Evolutionary conservation across 2,329 filamentous ascomycete species (phyloP).

Genomic region (Neonectria punicea): DNA sequence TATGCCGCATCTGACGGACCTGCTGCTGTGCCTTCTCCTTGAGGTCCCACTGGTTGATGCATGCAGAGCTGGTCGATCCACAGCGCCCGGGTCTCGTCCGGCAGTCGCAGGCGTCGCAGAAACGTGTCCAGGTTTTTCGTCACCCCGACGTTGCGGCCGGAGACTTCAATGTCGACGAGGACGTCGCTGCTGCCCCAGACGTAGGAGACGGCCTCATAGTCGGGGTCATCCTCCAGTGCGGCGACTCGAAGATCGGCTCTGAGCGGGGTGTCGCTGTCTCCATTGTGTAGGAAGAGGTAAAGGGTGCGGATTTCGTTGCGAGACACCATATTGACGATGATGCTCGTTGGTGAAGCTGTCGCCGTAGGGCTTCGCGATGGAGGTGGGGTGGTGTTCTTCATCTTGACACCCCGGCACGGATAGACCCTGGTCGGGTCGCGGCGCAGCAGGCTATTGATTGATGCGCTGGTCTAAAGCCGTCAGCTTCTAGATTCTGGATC

Average conservation of each 20-base stretch:
- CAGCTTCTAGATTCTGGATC: not conserved
- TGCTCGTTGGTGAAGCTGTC: not conserved
- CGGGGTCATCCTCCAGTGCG: constrained; percentile 5
- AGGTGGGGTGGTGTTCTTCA: not conserved
- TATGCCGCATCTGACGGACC: constrained; percentile 24
- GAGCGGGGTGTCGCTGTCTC: constrained; percentile 5
- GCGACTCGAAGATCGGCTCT: constrained; percentile 4
- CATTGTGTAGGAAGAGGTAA: constrained; percentile 7
- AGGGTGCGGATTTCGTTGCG: constrained; percentile 17
- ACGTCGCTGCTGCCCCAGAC: constrained; percentile 19
- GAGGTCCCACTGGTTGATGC: constrained; percentile 28
- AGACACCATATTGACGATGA: constrained; percentile 1
- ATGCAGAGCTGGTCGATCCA: constrained; percentile 30
- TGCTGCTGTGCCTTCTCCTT: constrained; percentile 25
- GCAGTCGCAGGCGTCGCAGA: constrained; percentile 10
- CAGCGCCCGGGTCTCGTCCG: constrained; percentile 5
- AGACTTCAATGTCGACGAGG: constrained; percentile 13
- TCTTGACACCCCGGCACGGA: not conserved
- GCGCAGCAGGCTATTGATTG: not conserved
- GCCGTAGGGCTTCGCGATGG: not conserved
- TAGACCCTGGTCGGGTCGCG: not conserved
- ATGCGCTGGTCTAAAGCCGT: not conserved
- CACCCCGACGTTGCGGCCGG: constrained; percentile 19
- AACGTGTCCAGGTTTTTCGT: constrained; percentile 16
- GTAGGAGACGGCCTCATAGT: constrained; percentile 25